Conservation (phyloP, 2,329 filamentous ascomycete species). For the Amphichorda felina region DNA sequence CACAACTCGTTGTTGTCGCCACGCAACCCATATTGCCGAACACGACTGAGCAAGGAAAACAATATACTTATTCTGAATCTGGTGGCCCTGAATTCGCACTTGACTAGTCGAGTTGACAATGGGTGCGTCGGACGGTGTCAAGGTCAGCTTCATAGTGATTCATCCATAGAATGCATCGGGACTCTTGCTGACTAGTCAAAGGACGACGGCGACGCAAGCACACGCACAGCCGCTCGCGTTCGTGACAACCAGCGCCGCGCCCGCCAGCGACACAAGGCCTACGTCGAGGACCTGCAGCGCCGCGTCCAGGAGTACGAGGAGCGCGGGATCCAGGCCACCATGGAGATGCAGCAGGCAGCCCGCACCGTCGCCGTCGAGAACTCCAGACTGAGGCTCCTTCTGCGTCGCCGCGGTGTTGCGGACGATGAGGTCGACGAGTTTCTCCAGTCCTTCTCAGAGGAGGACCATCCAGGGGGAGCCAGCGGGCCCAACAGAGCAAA, state of each 20-base stretch:
- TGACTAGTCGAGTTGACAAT: too few relatives aligned
- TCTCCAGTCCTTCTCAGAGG: background rate
- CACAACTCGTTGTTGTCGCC: too few relatives aligned
- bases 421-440: constrained; percentile 1
- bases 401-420: background rate
- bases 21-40: too few relatives aligned
- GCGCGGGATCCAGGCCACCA: constrained; percentile 33
- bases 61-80: too few relatives aligned
- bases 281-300: constrained; percentile 33
- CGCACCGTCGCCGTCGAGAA: constrained; percentile 11
- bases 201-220: background rate
- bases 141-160: too few relatives aligned
- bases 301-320: constrained; percentile 33
- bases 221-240: constrained; percentile 1
- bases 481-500: background rate
- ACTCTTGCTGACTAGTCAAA: too few relatives aligned
- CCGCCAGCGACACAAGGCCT: constrained; percentile 36
- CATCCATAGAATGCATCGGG: too few relatives aligned
- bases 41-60: too few relatives aligned
- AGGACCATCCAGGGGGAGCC: background rate
- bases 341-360: constrained; percentile 42
- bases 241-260: constrained; percentile 42
- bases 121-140: too few relatives aligned
- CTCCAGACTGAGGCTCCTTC: background rate
- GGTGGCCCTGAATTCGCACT: too few relatives aligned